These are phyloP conservation scores for Malus sylvestris DNA, from an alignment of 306 rosid species.

Conservation along the genomic window DNA sequence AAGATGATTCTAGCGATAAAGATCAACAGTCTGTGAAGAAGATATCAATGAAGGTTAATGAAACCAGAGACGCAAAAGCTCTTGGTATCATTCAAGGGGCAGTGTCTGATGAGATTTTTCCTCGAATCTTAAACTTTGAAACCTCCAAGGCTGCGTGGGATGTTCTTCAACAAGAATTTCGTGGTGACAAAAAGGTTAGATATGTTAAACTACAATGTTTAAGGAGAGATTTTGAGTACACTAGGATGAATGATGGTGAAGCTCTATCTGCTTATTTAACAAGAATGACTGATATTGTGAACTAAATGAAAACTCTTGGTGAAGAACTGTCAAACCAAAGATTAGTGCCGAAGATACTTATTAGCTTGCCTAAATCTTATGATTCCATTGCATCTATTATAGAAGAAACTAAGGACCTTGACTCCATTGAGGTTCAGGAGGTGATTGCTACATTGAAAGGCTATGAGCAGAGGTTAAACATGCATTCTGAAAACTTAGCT, in stretches of 20 bases:
- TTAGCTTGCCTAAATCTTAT: background rate
- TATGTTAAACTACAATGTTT: background rate
- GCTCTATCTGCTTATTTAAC: background rate
- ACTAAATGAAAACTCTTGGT: background rate
- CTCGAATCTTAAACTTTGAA: background rate
- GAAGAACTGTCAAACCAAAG: background rate
- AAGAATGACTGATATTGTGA: background rate
- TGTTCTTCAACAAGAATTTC: background rate
- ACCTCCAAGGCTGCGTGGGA: background rate
- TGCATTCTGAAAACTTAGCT: too few relatives aligned
- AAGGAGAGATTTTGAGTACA: background rate
- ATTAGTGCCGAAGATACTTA: background rate
- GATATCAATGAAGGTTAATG: too few relatives aligned
- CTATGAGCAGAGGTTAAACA: too few relatives aligned
- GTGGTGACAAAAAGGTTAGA: background rate
- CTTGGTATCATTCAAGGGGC: too few relatives aligned
- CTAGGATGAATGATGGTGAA: background rate
- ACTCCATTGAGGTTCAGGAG: background rate
- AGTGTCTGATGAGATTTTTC: too few relatives aligned
- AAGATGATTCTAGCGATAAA: too few relatives aligned
- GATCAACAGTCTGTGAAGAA: too few relatives aligned
- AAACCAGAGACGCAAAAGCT: too few relatives aligned
- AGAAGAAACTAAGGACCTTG: background rate
- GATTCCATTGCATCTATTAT: background rate
- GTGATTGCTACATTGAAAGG: background rate